phyloP scores from a whole-genome alignment of 306 rosid species.

The Gastrolobium bilobum region DNA sequence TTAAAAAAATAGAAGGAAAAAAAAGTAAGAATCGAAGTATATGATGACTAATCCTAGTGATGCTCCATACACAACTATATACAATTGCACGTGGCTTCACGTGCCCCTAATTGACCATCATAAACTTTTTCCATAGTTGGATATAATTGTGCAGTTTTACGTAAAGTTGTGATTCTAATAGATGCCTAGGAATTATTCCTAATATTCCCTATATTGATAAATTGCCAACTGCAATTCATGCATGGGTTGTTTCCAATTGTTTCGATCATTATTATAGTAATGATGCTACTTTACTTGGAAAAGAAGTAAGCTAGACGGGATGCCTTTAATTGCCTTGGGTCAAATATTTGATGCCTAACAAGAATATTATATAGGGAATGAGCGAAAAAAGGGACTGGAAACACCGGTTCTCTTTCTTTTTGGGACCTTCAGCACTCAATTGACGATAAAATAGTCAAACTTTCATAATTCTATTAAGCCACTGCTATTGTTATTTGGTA shows the following conservation, averaged over 20 bases:
- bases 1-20: neutral
- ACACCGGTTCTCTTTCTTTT: conserved; percentile 15
- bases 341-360: conserved; percentile 37
- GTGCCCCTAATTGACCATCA: neutral
- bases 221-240: neutral
- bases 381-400: neutral
- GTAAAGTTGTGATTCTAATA: neutral
- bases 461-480: conserved; percentile 22
- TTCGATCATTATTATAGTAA: conserved; percentile 32
- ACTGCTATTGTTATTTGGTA: conserved; percentile 15
- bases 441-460: conserved; percentile 39
- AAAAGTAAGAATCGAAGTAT: conserved; percentile 15
- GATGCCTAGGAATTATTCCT: neutral
- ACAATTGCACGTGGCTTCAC: conserved; percentile 26
- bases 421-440: conserved; percentile 30
- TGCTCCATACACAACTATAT: conserved; percentile 10
- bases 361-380: neutral
- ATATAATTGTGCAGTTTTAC: neutral
- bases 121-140: neutral
- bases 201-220: neutral
- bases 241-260: conserved; percentile 23
- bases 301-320: conserved; percentile 29
- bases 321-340: conserved; percentile 15
- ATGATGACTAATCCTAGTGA: neutral
- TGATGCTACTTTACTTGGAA: conserved; percentile 43